phyloP scores from a whole-genome alignment of 305 asterid species.

The Salvia sclarea region DNA sequence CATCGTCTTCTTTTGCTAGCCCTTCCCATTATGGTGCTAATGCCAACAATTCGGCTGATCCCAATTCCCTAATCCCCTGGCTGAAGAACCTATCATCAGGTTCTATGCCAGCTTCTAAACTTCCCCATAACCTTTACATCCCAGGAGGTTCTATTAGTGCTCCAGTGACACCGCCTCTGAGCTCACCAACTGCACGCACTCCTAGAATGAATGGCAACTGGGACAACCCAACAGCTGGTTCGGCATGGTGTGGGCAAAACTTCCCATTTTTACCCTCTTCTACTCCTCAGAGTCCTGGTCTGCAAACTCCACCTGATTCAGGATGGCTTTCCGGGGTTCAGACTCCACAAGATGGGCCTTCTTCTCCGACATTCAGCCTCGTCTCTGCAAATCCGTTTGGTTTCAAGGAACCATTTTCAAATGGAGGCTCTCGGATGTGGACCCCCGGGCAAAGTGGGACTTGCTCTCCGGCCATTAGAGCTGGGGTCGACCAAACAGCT shows the following conservation, averaged over 20 bases:
- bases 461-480: conserved; percentile 83
- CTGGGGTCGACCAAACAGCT: conserved; percentile 68
- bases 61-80: conserved; percentile 96
- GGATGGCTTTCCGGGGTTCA: conserved; percentile 97
- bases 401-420: conserved; percentile 73
- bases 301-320: conserved; percentile 88
- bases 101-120: conserved; percentile 61
- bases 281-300: conserved; percentile 83
- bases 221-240: conserved; percentile 58
- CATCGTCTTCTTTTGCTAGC: conserved; percentile 85
- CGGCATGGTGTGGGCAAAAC: conserved; percentile 71
- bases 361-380: conserved; percentile 91
- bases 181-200: conserved; percentile 89
- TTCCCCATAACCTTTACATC: conserved; percentile 71
- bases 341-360: conserved; percentile 84
- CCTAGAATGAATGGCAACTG: conserved; percentile 77
- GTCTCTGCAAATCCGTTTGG: conserved; percentile 80
- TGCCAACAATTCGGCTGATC: conserved; percentile 55
- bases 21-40: conserved; percentile 61
- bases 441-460: conserved; percentile 98
- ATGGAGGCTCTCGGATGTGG: conserved; percentile 96
- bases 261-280: conserved; percentile 74
- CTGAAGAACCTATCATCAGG: conserved; percentile 84
- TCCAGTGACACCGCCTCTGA: conserved; percentile 94
- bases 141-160: conserved; percentile 96